Evolutionary conservation across 352 stramenopile species (phyloP), one percentile per base, ranked within the genome.

Genomic region (Phytopythium sindhum): DNA sequence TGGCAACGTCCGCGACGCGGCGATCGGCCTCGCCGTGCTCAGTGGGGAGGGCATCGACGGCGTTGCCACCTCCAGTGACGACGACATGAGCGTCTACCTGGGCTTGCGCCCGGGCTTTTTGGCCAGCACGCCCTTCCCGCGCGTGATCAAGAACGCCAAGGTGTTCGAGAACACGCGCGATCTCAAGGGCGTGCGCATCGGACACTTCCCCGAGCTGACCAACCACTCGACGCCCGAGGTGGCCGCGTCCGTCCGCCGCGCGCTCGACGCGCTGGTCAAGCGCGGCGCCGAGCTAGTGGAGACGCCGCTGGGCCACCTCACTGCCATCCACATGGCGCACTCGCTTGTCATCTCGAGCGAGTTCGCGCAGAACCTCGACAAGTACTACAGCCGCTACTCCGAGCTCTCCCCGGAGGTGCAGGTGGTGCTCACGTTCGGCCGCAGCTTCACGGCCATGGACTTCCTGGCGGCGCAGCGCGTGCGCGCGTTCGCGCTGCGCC

Each of bases 401-500:
- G 67, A 83, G 28, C 68, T 96, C 41, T 88, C 87, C 39, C 73
- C 86, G 2, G 88, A 96, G 61, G 84, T 83, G 35, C 73, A 90
- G 65, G 77, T 97, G 33, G 64, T 88, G 50, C 19, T 98, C 21
- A 81, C 63, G 4, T 78, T 97, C 44, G 90, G 76, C 4, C 76
- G 90, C 10, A 76, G 75, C 44, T 84, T 86, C 29, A 87, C 78
- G 2, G 75, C 82, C 12, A 71, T 84, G 50, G 93, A 98, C 65
- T 85, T 97, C 37, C 57, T 97, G 21, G 75, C 89, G 2, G 90
- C 87, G 23, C 88, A 97, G 70, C 88, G 87, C 26, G 67, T 98
- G 45, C 82, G 89, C 12, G 79, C 78, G 19, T 98, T 89, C 57
- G 89, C 88, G 1, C 69, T 96, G 62, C 70, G 87, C 35, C 79